Percentiles rank a stretch among this genome's conserved stretches.
These are phyloP conservation scores for Malus hybrid DNA, from an alignment of 331 rosid species.

Conservation along the genomic window DNA sequence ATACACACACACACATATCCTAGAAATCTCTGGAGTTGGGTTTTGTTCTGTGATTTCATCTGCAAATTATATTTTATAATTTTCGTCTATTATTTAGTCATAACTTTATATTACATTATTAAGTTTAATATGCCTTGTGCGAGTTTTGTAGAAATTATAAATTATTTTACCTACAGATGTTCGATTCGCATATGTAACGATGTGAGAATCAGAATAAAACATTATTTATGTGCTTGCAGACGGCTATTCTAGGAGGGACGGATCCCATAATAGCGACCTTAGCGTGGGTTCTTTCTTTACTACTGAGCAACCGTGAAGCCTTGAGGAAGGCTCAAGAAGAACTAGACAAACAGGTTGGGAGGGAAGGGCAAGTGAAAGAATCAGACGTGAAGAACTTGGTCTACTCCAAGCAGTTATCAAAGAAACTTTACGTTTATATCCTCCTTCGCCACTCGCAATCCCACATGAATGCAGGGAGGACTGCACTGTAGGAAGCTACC, in stretches of 20 bases:
- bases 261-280: conserved; percentile 2
- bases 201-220: no score
- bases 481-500: conserved; percentile 6
- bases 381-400: conserved; percentile 14
- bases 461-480: conserved; percentile 20
- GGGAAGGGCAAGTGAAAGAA: conserved; percentile 8
- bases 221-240: not conserved
- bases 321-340: conserved; percentile 15
- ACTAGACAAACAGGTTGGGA: conserved; percentile 20
- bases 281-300: conserved; percentile 26
- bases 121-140: no score
- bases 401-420: conserved; percentile 24
- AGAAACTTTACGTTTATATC: conserved; percentile 27
- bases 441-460: conserved; percentile 9
- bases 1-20: no score
- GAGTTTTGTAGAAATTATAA: no score
- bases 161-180: no score
- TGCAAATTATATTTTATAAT: no score
- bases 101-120: no score
- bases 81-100: no score
- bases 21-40: no score
- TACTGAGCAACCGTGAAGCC: conserved; percentile 13
- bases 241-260: not conserved
- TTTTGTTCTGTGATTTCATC: no score
- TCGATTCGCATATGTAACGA: no score